phyloP scores from a whole-genome alignment of 2,329 filamentous ascomycete species.

The Cercospora sp. region DNA sequence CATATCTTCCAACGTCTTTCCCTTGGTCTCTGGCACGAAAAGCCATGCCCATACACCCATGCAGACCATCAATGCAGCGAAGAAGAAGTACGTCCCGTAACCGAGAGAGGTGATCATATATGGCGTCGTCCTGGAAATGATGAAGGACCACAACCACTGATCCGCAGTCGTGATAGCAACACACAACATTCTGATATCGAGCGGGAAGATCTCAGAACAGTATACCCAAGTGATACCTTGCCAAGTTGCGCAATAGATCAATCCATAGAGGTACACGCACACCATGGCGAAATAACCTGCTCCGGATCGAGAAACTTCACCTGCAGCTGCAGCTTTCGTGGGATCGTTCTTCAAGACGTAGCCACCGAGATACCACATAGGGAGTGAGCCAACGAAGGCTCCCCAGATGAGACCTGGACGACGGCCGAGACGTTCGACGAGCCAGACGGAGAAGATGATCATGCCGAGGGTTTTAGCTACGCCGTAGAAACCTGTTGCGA shows the following conservation, averaged over 20 bases:
- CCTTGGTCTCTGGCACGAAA: conserved; percentile 71
- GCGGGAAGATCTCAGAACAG: conserved; percentile 52
- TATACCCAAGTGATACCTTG: conserved; percentile 43
- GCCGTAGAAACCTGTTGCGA: conserved; percentile 57
- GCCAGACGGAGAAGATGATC: conserved; percentile 43
- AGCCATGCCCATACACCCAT: conserved; percentile 66
- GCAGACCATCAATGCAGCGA: conserved; percentile 36
- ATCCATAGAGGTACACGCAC: conserved; percentile 57
- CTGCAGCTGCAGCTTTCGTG: conserved; percentile 47
- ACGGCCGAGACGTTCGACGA: conserved; percentile 45
- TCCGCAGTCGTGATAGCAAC: conserved; percentile 44
- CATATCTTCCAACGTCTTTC: conserved; percentile 37
- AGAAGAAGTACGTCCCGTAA: conserved; percentile 46
- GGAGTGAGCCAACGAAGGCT: conserved; percentile 51
- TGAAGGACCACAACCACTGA: conserved; percentile 45
- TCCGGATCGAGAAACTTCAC: conserved; percentile 46
- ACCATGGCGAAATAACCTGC: conserved; percentile 57
- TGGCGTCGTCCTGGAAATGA: conserved; percentile 44
- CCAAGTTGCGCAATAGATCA: conserved; percentile 54
- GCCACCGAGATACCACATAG: conserved; percentile 53
- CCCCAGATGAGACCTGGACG: conserved; percentile 51
- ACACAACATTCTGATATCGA: conserved; percentile 45
- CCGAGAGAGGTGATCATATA: conserved; percentile 39
- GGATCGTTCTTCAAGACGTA: conserved; percentile 58
- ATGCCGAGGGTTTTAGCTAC: conserved; percentile 43